Conservation (phyloP, 2,329 filamentous ascomycete species). For the Pseudogymnoascus sp. region DNA sequence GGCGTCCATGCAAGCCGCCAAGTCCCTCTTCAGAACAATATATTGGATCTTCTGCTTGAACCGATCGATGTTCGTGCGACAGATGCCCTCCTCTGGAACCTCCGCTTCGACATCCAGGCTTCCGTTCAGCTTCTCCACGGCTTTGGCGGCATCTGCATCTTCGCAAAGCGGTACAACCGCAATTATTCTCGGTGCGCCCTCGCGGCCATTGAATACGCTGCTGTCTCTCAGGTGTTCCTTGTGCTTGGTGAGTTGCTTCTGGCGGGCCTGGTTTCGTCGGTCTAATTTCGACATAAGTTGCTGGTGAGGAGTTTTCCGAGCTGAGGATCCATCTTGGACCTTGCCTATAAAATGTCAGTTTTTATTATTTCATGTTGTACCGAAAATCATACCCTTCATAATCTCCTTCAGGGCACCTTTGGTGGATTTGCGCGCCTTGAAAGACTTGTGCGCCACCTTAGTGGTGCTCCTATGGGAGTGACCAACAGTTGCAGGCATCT, state of each 20-base stretch:
- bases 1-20: conserved; percentile 75
- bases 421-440: conserved; percentile 85
- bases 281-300: conserved; percentile 97
- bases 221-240: conserved; percentile 73
- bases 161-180: conserved; percentile 79
- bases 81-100: conserved; percentile 49
- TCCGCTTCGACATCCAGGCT: conserved; percentile 74
- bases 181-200: conserved; percentile 82
- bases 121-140: conserved; percentile 64
- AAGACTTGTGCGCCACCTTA: conserved; percentile 80
- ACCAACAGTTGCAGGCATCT: conserved; percentile 65
- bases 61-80: conserved; percentile 69
- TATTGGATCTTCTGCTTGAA: conserved; percentile 96
- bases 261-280: conserved; percentile 88
- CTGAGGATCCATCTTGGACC: conserved; percentile 64
- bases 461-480: conserved; percentile 93
- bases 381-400: conserved; percentile 62
- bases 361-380: conserved; percentile 9
- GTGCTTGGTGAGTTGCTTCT: conserved; percentile 77
- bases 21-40: conserved; percentile 64
- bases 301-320: conserved; percentile 84
- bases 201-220: conserved; percentile 76
- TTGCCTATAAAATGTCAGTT: conserved; percentile 53
- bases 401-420: conserved; percentile 81
- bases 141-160: conserved; percentile 60